Evolutionary conservation across 768 basidiomycete species (phyloP).

Genomic region (Pleurotus tuber-regium): DNA sequence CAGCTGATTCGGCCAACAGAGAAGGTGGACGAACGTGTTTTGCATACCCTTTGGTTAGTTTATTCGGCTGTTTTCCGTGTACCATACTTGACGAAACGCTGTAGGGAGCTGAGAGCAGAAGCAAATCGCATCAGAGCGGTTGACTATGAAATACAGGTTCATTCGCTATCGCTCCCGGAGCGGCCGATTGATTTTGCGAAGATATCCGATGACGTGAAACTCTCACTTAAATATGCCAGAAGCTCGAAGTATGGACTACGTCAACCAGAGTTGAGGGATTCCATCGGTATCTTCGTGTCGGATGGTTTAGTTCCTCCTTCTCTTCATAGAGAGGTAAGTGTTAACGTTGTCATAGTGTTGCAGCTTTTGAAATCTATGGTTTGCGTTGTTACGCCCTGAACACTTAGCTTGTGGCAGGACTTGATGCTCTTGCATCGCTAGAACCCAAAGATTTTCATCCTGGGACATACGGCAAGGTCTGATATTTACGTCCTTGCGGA

Average conservation of each 20-base stretch:
- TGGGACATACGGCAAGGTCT: slow-evolving; percentile 13
- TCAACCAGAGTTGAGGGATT: neutral
- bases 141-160: neutral
- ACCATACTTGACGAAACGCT: neutral
- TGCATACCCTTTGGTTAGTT: neutral
- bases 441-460: slow-evolving; percentile 17
- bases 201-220: neutral
- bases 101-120: slow-evolving; percentile 9
- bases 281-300: slow-evolving; percentile 7
- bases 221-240: neutral
- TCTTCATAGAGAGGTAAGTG: slow-evolving; percentile 13
- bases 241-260: neutral
- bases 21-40: neutral
- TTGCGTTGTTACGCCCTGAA: no score
- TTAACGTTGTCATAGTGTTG: no score
- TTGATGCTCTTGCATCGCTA: slow-evolving; percentile 11
- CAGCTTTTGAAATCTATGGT: no score
- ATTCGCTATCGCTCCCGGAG: neutral
- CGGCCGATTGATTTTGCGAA: neutral
- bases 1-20: neutral
- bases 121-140: slow-evolving; percentile 5
- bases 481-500: neutral
- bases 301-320: slow-evolving; percentile 13
- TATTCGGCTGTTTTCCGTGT: neutral
- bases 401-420: slow-evolving; percentile 13